A percentile compares a stretch with the other conserved stretches of the same genome.
Evolutionary conservation across 306 rosid species (phyloP).

Genomic region (Lathyrus tuberosus): DNA sequence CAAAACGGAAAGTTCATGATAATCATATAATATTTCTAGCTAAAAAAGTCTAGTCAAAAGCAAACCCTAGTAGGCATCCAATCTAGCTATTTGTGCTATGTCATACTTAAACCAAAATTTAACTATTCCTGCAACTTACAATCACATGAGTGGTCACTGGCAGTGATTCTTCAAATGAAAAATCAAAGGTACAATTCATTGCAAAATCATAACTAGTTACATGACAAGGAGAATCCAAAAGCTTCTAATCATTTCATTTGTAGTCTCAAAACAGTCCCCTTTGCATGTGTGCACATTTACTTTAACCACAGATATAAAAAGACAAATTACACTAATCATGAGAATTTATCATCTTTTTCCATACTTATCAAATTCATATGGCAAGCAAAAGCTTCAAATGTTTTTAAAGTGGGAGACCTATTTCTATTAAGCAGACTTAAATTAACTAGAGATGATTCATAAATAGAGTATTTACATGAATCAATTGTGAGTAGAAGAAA

Average conservation of each 20-base stretch:
- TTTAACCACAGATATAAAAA: conserved; percentile 7
- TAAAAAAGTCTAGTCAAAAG: conserved; percentile 4
- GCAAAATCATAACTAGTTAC: conserved; percentile 20
- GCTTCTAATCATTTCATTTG: conserved; percentile 2
- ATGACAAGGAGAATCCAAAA: conserved; percentile 6
- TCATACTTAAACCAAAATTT: conserved; percentile 19
- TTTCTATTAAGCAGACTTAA: not conserved
- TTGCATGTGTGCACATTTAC: conserved; percentile 14
- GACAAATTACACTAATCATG: not conserved
- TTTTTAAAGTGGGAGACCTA: conserved; percentile 6
- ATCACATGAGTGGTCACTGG: conserved; percentile 6
- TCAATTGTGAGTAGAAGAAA: conserved; percentile 1
- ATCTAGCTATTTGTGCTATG: not conserved
- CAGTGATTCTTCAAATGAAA: conserved; percentile 23
- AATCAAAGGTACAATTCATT: conserved; percentile 15
- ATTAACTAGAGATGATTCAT: not conserved
- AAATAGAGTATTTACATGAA: not conserved
- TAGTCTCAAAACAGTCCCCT: not conserved
- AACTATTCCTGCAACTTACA: conserved; percentile 27
- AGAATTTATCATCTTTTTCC: conserved; percentile 12
- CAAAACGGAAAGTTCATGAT: not conserved
- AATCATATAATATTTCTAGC: conserved; percentile 19
- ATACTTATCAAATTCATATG: conserved; percentile 2
- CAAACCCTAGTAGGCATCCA: conserved; percentile 21
- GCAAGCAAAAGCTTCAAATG: conserved; percentile 11